phyloP scores from a whole-genome alignment of 208 protist species.

The Phytomonas serpens region DNA sequence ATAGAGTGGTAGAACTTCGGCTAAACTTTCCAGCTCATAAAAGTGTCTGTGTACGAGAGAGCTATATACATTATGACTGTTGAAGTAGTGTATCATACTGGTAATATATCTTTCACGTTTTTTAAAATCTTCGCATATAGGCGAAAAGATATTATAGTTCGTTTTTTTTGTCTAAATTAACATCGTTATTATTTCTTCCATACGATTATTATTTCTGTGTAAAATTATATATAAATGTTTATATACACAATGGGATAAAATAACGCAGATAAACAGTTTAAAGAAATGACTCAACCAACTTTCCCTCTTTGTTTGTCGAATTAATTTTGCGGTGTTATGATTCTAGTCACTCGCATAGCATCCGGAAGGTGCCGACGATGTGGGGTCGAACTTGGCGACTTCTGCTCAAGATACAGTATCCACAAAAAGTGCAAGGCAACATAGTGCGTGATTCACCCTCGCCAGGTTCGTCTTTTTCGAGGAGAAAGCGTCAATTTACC shows the following conservation, averaged over 20 bases:
- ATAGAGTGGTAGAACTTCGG: background rate
- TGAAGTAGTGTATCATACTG: background rate
- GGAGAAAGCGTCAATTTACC: background rate
- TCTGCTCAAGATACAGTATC: constrained; percentile 8
- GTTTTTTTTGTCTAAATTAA: background rate
- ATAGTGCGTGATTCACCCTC: background rate
- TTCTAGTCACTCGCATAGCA: background rate
- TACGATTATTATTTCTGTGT: background rate
- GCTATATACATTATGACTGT: background rate
- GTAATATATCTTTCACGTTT: background rate
- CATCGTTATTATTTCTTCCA: background rate
- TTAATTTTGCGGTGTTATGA: background rate
- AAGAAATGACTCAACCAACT: background rate
- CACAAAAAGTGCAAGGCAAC: background rate
- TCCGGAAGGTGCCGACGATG: background rate
- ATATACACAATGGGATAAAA: background rate
- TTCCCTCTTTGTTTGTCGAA: background rate
- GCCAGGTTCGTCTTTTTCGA: background rate
- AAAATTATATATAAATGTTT: background rate
- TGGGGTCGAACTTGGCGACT: background rate
- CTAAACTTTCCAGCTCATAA: background rate
- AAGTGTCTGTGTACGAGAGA: background rate
- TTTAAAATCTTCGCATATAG: background rate
- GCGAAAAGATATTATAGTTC: background rate
- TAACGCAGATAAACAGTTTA: background rate